Evolutionary conservation across 2,329 filamentous ascomycete species (phyloP).

Genomic region (Trichothecium roseum): DNA sequence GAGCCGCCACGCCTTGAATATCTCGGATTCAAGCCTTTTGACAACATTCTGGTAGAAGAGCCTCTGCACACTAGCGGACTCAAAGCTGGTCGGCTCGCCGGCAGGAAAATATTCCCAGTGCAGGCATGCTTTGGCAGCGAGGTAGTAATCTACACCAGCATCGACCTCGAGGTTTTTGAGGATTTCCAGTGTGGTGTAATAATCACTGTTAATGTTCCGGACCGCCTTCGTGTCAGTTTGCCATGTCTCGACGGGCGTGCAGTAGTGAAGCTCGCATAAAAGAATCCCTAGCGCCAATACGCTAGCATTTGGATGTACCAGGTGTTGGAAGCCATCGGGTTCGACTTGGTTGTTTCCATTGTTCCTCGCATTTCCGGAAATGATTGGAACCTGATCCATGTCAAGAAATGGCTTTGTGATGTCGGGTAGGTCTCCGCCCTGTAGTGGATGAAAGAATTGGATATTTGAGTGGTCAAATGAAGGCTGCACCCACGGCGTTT

Average conservation of each 20-base stretch:
- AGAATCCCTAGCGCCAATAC: slow-evolving; percentile 1
- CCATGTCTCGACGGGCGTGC: background rate
- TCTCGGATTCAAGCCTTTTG: slow-evolving; percentile 1
- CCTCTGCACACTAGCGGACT: background rate
- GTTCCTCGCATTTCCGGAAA: no score
- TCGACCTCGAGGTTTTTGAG: background rate
- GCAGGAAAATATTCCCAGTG: background rate
- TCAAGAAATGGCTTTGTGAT: no score
- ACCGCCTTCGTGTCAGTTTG: background rate
- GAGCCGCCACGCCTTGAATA: background rate
- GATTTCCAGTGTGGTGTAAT: background rate
- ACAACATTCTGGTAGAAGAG: slow-evolving; percentile 1
- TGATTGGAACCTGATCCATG: no score
- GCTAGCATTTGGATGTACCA: no score
- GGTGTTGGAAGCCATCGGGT: no score
- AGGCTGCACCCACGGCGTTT: slow-evolving; percentile 8
- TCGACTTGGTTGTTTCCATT: no score
- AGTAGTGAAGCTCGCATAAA: slow-evolving; percentile 1
- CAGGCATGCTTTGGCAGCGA: background rate
- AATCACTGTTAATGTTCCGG: background rate
- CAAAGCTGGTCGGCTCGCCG: background rate
- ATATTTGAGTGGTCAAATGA: background rate
- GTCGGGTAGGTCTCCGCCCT: no score
- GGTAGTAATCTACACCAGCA: slow-evolving; percentile 1
- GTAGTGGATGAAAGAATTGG: no score